Percentiles rank a stretch among this genome's conserved stretches.
Evolutionary conservation across 768 basidiomycete genomes (phyloP).

Genomic region (Amanita thiersii): DNA sequence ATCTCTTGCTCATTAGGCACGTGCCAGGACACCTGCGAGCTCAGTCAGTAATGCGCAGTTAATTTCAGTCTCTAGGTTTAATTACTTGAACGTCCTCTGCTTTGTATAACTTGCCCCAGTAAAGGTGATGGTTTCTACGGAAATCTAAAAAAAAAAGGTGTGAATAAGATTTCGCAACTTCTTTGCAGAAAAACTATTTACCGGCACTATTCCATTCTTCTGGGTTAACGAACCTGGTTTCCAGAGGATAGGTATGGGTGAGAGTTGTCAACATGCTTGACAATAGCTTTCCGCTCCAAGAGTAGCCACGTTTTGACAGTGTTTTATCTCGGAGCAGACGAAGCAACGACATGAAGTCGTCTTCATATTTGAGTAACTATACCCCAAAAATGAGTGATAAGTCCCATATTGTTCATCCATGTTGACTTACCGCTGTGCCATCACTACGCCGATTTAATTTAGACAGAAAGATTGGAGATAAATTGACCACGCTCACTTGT

Average conservation of each 20-base stretch:
- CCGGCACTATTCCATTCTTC: constrained; percentile 71
- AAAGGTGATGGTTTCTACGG: constrained; percentile 54
- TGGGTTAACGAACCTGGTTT: constrained; percentile 75
- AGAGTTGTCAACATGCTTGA: constrained; percentile 66
- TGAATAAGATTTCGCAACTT: background rate
- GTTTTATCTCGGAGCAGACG: constrained; percentile 61
- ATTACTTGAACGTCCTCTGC: constrained; percentile 60
- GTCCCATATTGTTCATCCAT: background rate
- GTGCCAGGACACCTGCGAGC: constrained; percentile 67
- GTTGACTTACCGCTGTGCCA: constrained; percentile 45
- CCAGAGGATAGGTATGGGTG: constrained; percentile 73
- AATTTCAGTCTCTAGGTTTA: background rate
- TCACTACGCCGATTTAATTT: constrained; percentile 27
- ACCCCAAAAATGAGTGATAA: background rate
- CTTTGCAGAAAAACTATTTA: constrained; percentile 17
- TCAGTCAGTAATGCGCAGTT: constrained; percentile 1
- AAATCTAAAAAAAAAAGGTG: constrained; percentile 41
- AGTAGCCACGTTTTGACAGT: constrained; percentile 74
- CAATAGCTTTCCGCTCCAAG: constrained; percentile 72
- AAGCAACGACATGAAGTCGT: constrained; percentile 53
- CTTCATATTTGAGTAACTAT: constrained; percentile 60
- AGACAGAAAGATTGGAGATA: background rate
- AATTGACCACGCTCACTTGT: constrained; percentile 45
- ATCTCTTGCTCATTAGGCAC: constrained; percentile 65
- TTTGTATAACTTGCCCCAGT: constrained; percentile 77